phyloP scores from a whole-genome alignment of 352 stramenopile genomes.

The Phytophthora sansomeana region DNA sequence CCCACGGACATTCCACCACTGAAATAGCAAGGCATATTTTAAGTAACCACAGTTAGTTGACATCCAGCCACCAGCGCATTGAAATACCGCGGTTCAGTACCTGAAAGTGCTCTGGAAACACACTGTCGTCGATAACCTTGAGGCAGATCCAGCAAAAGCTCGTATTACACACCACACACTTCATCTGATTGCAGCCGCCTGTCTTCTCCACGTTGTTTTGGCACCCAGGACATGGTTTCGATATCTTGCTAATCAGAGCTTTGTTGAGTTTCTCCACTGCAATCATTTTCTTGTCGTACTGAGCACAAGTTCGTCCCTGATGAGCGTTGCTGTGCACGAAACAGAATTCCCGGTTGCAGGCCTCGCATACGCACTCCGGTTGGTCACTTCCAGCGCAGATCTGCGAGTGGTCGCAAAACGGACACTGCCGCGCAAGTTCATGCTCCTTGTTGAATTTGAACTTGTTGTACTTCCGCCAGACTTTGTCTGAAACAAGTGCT shows the following conservation, averaged over 20 bases:
- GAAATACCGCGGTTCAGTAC: conserved; percentile 21
- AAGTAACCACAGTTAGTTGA: not conserved
- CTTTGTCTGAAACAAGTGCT: conserved; percentile 49
- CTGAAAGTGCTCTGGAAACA: conserved; percentile 91
- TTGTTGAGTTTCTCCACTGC: conserved; percentile 89
- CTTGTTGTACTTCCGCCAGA: conserved; percentile 81
- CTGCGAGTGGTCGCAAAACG: conserved; percentile 66
- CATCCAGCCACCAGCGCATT: not conserved
- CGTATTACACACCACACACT: conserved; percentile 80
- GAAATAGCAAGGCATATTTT: not conserved
- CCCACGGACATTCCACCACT: conserved; percentile 85
- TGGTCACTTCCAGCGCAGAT: conserved; percentile 48
- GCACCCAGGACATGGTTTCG: conserved; percentile 89
- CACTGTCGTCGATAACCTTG: conserved; percentile 79
- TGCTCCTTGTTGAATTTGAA: conserved; percentile 90
- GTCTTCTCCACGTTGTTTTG: conserved; percentile 92
- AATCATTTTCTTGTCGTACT: conserved; percentile 82
- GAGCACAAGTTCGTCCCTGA: conserved; percentile 62
- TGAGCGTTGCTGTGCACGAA: conserved; percentile 91
- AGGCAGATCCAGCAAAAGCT: conserved; percentile 93
- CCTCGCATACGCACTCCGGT: conserved; percentile 54
- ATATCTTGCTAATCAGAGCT: conserved; percentile 77
- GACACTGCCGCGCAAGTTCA: conserved; percentile 63
- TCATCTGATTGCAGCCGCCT: conserved; percentile 93
- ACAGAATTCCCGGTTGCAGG: conserved; percentile 75